A percentile compares a stretch with the other conserved stretches of the same genome.
Evolutionary conservation across 345 rosid species (phyloP).

Genomic region (Camelina sativa): DNA sequence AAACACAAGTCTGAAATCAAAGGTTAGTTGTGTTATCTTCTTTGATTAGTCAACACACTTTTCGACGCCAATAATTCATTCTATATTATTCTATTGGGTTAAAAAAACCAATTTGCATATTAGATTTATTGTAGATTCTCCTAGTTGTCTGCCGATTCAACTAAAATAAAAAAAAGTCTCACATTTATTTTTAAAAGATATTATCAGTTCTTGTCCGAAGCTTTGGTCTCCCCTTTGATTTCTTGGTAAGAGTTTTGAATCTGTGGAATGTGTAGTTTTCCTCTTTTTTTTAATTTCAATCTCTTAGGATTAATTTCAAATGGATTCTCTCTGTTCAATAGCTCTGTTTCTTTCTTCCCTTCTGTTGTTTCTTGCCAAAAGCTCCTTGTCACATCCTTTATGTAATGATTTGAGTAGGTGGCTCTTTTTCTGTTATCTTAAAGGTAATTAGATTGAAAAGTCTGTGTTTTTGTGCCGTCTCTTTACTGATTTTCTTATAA

Average conservation of each 20-base stretch:
- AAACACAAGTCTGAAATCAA: background rate
- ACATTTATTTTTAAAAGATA: background rate
- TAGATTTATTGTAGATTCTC: conserved; percentile 25
- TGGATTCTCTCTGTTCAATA: conserved; percentile 4
- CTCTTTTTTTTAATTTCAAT: background rate
- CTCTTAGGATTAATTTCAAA: too few relatives aligned
- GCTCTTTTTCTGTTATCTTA: background rate
- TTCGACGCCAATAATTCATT: conserved; percentile 20
- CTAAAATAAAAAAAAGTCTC: background rate
- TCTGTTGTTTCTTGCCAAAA: conserved; percentile 49
- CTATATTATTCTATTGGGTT: background rate
- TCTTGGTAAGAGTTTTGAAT: conserved; percentile 31
- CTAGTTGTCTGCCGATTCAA: conserved; percentile 29
- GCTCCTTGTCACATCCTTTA: conserved; percentile 55
- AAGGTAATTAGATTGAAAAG: background rate
- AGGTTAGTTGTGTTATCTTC: background rate
- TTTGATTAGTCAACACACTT: background rate
- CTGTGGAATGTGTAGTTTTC: background rate
- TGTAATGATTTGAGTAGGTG: conserved; percentile 72
- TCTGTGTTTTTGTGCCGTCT: background rate
- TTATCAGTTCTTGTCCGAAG: conserved; percentile 19
- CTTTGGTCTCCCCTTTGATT: conserved; percentile 31
- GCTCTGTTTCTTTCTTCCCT: conserved; percentile 34
- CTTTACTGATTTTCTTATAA: conserved; percentile 14
- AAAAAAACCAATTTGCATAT: background rate